These are phyloP conservation scores for Primulina huaijiensis DNA, from an alignment of 257 asterid species.

Conservation along the genomic window DNA sequence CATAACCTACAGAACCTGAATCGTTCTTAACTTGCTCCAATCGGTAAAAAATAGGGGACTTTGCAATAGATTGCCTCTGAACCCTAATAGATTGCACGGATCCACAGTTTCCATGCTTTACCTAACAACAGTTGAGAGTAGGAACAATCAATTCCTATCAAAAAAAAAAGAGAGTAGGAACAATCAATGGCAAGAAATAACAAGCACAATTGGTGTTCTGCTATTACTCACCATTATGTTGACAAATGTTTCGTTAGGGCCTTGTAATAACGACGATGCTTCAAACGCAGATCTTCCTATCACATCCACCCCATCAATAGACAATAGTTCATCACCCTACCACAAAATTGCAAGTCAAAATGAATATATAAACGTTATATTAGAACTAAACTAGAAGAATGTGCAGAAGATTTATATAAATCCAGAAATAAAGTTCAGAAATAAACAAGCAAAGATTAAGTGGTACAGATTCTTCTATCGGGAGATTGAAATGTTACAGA, in stretches of 20 bases:
- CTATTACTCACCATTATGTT: constrained; percentile 58
- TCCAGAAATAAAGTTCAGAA: not conserved
- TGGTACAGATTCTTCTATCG: not conserved
- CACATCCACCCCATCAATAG: constrained; percentile 78
- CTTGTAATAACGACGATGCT: constrained; percentile 83
- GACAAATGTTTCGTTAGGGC: constrained; percentile 85
- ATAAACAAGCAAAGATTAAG: not conserved
- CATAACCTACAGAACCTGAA: constrained; percentile 72
- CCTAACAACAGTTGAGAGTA: constrained; percentile 44
- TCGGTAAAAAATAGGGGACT: constrained; percentile 86
- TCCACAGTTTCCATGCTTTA: constrained; percentile 96
- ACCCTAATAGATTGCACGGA: constrained; percentile 66
- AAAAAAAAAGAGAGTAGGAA: constrained; percentile 21
- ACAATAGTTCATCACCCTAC: constrained; percentile 89
- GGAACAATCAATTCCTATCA: constrained; percentile 25
- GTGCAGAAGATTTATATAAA: not conserved
- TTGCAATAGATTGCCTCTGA: constrained; percentile 88
- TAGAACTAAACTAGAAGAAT: constrained; percentile 15
- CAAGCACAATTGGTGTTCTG: constrained; percentile 21
- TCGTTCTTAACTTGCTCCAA: constrained; percentile 69
- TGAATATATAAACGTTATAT: constrained; percentile 4
- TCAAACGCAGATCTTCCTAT: constrained; percentile 90
- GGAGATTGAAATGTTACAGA: constrained; percentile 13
- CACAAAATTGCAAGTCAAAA: constrained; percentile 22
- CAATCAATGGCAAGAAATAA: constrained; percentile 26